Percentiles rank a stretch among this genome's conserved stretches.
These are phyloP conservation scores for Fraxinus paxiana DNA, from an alignment of 305 asterid species.

Conservation along the genomic window DNA sequence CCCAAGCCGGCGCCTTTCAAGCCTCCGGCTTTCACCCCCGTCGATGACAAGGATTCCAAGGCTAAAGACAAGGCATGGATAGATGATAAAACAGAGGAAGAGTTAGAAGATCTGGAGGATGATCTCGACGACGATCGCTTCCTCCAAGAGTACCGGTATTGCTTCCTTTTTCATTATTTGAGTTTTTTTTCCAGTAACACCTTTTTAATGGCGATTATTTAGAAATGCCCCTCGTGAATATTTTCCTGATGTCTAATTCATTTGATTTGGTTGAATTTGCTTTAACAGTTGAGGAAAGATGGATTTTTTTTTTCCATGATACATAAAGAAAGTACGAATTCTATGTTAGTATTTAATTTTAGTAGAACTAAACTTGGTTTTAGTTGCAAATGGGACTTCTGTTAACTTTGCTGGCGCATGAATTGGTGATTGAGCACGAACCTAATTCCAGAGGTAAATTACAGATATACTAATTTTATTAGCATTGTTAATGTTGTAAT, in stretches of 20 bases:
- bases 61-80: slow-evolving; percentile 77
- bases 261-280: background rate
- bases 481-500: background rate
- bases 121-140: slow-evolving; percentile 90
- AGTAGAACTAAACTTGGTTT: background rate
- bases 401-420: background rate
- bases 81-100: slow-evolving; percentile 61
- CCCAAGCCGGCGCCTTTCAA: slow-evolving; percentile 64
- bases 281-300: background rate
- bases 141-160: slow-evolving; percentile 76
- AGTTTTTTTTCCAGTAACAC: background rate
- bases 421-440: background rate
- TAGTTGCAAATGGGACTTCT: background rate
- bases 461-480: background rate
- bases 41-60: slow-evolving; percentile 57
- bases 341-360: background rate
- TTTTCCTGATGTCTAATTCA: background rate
- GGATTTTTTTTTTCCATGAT: background rate
- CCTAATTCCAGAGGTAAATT: background rate
- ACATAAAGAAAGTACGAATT: background rate
- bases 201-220: background rate
- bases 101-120: slow-evolving; percentile 89
- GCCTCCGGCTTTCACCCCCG: slow-evolving; percentile 63
- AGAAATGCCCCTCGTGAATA: background rate
- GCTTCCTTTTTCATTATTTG: background rate